phyloP scores from a whole-genome alignment of 441 rosid genomes.

The Bruguiera hainesii region DNA sequence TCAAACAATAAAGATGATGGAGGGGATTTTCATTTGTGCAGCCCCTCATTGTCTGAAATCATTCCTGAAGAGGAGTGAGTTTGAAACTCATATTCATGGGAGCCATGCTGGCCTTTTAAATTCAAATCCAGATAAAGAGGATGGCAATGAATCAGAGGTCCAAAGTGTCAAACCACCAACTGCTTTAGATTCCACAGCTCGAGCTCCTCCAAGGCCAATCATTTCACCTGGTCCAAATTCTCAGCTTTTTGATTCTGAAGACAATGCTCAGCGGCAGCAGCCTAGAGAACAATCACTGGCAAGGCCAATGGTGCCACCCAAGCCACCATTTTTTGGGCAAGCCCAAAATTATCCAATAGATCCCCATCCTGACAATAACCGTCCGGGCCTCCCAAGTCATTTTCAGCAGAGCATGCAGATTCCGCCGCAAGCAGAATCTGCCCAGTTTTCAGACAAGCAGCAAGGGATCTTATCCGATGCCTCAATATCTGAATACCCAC shows the following conservation, averaged over 20 bases:
- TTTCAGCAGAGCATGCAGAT: conserved; percentile 37
- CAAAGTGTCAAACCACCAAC: conserved; percentile 61
- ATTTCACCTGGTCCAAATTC: conserved; percentile 53
- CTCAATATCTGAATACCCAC: conserved; percentile 56
- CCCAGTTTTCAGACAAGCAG: conserved; percentile 44
- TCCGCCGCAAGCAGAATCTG: conserved; percentile 45
- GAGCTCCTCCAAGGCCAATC: conserved; percentile 52
- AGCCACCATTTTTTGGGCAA: conserved; percentile 53
- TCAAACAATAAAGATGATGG: conserved; percentile 93
- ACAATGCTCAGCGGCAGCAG: conserved; percentile 48
- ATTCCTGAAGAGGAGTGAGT: conserved; percentile 68
- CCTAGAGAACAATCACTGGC: conserved; percentile 50
- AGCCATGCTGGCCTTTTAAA: conserved; percentile 61
- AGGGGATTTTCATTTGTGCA: conserved; percentile 94
- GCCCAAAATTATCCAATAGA: conserved; percentile 48
- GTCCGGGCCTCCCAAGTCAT: conserved; percentile 39
- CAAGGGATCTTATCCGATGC: conserved; percentile 44
- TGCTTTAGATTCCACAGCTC: conserved; percentile 63
- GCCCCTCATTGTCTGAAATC: conserved; percentile 97
- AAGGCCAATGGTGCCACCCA: conserved; percentile 52
- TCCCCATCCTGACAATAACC: conserved; percentile 38
- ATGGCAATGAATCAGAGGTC: conserved; percentile 61
- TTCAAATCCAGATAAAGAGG: conserved; percentile 63
- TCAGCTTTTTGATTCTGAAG: conserved; percentile 58
- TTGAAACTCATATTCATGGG: conserved; percentile 71